These are phyloP conservation scores for Aspergillus bertholletiae DNA, from an alignment of 495 filamentous ascomycete species.

Conservation along the genomic window DNA sequence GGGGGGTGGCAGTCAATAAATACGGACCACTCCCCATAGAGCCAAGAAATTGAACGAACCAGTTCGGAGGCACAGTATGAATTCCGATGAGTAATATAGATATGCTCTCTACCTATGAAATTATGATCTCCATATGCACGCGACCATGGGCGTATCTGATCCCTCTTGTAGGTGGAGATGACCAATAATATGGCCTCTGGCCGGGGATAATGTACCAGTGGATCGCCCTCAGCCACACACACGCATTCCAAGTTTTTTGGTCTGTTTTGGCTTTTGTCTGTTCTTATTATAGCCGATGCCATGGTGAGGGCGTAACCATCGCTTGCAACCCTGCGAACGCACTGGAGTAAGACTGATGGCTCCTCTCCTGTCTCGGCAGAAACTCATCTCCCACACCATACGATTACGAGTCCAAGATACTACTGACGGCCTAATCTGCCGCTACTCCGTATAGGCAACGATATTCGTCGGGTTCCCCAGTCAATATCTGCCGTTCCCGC, in stretches of 20 bases:
- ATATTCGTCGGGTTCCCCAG: not conserved
- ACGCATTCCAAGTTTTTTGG: too few species aligned
- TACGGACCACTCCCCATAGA: not conserved
- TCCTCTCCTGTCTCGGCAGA: not conserved
- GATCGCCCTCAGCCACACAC: too few species aligned
- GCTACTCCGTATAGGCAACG: not conserved
- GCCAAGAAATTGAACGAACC: not conserved
- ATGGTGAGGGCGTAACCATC: too few species aligned
- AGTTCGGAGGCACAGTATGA: not conserved
- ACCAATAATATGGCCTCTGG: too few species aligned
- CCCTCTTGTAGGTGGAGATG: too few species aligned
- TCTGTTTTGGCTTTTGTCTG: too few species aligned
- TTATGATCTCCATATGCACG: not conserved
- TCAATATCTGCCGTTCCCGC: not conserved
- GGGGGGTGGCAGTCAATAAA: not conserved
- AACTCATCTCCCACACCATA: not conserved
- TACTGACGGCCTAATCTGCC: not conserved
- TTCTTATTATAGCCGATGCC: too few species aligned
- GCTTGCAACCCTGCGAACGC: too few species aligned
- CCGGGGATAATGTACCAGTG: too few species aligned
- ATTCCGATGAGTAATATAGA: not conserved
- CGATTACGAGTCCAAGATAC: not conserved
- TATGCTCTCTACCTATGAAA: not conserved
- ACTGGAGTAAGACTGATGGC: too few species aligned
- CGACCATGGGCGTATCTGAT: not conserved